Evolutionary conservation across 2,329 filamentous ascomycete genomes (phyloP).

Genomic region (Atkinsonella texensis): DNA sequence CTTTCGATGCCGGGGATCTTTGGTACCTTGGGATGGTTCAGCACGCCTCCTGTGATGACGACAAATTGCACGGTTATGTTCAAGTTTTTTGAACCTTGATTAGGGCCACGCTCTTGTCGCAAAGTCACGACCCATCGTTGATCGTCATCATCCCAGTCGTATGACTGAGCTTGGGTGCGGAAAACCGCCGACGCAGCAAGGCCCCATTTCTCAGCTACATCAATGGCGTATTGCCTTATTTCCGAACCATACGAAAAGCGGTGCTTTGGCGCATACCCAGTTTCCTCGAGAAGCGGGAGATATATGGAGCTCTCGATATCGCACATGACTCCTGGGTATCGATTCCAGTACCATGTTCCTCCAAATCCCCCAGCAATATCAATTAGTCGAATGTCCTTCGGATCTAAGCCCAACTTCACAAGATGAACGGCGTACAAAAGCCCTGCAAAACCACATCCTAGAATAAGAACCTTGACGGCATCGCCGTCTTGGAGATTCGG

Average conservation of each 20-base stretch:
- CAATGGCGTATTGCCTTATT: conserved; percentile 28
- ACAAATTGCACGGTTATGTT: conserved; percentile 28
- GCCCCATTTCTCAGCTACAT: conserved; percentile 28
- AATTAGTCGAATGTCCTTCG: conserved; percentile 27
- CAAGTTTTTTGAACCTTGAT: conserved; percentile 10
- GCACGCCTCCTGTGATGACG: conserved; percentile 24
- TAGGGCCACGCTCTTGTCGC: conserved; percentile 15
- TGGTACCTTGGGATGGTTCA: conserved; percentile 30
- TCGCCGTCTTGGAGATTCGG: conserved; percentile 15
- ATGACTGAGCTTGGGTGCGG: conserved; percentile 25
- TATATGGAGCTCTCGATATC: conserved; percentile 51
- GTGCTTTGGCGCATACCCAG: conserved; percentile 42
- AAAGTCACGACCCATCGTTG: conserved; percentile 13
- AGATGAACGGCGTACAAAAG: conserved; percentile 19
- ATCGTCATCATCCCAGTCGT: conserved; percentile 34
- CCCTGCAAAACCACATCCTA: conserved; percentile 24
- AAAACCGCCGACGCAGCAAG: conserved; percentile 27
- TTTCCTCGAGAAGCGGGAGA: conserved; percentile 48
- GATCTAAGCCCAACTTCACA: conserved; percentile 2
- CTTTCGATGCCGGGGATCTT: conserved; percentile 27
- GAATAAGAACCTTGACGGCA: conserved; percentile 13
- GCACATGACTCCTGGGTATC: conserved; percentile 38
- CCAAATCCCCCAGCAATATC: conserved; percentile 33
- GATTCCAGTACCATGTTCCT: conserved; percentile 41
- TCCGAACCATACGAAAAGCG: conserved; percentile 33